These are phyloP conservation scores for Schizothecium vesticola DNA, from an alignment of 495 filamentous ascomycete species.

Conservation along the genomic window DNA sequence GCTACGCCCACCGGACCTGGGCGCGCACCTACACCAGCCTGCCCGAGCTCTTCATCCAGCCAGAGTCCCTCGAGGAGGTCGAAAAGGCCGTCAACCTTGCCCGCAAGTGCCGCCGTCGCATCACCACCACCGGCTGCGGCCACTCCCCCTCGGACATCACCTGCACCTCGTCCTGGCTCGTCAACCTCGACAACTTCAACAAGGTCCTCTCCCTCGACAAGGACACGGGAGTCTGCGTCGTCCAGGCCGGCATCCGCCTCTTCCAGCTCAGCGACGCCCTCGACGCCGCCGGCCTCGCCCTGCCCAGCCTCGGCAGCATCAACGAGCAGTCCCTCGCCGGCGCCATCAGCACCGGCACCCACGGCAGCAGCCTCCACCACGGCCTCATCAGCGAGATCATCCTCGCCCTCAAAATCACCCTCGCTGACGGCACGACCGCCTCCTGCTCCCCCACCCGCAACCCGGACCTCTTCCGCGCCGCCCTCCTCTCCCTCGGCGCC, in stretches of 20 bases:
- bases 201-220: constrained; percentile 62
- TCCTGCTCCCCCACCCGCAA: constrained; percentile 69
- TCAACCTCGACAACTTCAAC: constrained; percentile 84
- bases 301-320: constrained; percentile 90
- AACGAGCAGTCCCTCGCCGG: constrained; percentile 91
- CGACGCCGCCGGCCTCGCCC: constrained; percentile 65
- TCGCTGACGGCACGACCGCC: constrained; percentile 72
- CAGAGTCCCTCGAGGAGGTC: constrained; percentile 70
- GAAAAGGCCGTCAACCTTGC: constrained; percentile 78
- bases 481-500: constrained; percentile 80
- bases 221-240: constrained; percentile 58
- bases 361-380: constrained; percentile 80
- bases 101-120: constrained; percentile 68
- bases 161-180: constrained; percentile 89
- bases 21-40: constrained; percentile 82
- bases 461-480: constrained; percentile 77
- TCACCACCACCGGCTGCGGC: constrained; percentile 75
- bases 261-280: constrained; percentile 62
- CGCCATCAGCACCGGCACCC: constrained; percentile 87
- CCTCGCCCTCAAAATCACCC: constrained; percentile 65
- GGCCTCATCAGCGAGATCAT: constrained; percentile 78
- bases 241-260: constrained; percentile 82
- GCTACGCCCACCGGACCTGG: constrained; percentile 90
- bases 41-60: constrained; percentile 86
- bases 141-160: constrained; percentile 92